Evolutionary conservation across 371 early-diverging fungal species (phyloP).

Genomic region (Mucor saturninus): DNA sequence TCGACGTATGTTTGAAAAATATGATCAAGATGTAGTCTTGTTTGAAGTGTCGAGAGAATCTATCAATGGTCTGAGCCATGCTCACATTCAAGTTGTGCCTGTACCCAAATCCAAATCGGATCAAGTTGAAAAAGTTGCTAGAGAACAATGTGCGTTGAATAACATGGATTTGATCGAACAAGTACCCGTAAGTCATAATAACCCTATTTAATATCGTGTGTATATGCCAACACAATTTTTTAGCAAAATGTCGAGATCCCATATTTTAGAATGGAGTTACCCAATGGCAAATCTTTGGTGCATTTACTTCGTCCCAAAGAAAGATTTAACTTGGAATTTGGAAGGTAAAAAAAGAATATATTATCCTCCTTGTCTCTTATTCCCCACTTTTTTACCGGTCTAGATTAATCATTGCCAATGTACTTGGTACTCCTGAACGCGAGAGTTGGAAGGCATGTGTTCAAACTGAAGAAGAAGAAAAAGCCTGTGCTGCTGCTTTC

Average conservation of each 20-base stretch:
- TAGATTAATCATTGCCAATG: conserved; percentile 65
- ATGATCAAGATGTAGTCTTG: conserved; percentile 64
- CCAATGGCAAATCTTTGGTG: conserved; percentile 52
- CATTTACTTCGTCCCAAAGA: conserved; percentile 50
- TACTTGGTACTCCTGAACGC: conserved; percentile 65
- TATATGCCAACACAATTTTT: too few relatives aligned
- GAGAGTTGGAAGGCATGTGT: conserved; percentile 78
- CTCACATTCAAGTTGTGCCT: conserved; percentile 71
- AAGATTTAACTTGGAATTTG: conserved; percentile 74
- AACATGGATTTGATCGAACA: conserved; percentile 43
- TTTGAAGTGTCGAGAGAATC: conserved; percentile 71
- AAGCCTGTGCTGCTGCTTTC: conserved; percentile 51
- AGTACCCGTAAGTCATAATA: conserved; percentile 44
- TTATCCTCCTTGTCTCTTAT: background rate
- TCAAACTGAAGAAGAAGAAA: conserved; percentile 66
- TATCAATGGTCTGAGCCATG: conserved; percentile 54
- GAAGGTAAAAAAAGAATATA: conserved; percentile 46
- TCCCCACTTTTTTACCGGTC: background rate
- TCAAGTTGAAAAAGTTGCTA: conserved; percentile 36
- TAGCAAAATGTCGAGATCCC: conserved; percentile 40
- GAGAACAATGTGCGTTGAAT: conserved; percentile 41
- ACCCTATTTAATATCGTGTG: too few relatives aligned
- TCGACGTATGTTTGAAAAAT: conserved; percentile 44
- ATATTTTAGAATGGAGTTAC: conserved; percentile 72
- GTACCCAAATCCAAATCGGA: conserved; percentile 42